Evolutionary conservation across 768 basidiomycete species (phyloP), one percentile per base, ranked within the genome.

Genomic region (Leccinum ochraceum): DNA sequence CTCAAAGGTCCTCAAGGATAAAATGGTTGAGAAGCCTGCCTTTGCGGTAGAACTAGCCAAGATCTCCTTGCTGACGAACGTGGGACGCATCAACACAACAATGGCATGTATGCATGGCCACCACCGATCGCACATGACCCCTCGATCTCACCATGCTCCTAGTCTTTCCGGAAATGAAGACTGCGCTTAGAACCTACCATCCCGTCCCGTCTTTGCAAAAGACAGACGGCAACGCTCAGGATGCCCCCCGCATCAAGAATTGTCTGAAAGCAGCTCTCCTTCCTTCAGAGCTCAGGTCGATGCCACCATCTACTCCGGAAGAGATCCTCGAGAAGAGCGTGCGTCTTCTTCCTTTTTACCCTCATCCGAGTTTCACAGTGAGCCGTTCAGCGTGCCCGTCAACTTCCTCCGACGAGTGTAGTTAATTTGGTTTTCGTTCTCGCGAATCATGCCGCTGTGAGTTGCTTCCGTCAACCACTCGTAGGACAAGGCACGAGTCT

Each of bases 161-260:
- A 93, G 91, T 95, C 78, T 94, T 93, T 72, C 92, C 92, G 59
- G 92, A 94, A 79, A 94, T 95, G 93, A 90, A 92, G 74, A 95
- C 94, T 6, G 89, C 91, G 20, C 78, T 95, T 58, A 80, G 93
- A 69, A 92, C 91, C 57, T 95, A 95, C 73, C 94, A 95, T 68
- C 92, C 94, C 30, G 86, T 94, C 4, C 94, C 94, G 10, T 89
- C 89, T 32, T 77, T 95, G 28, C 93, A 95, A 71, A 91, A 90
- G 77, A 91, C 92, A 16, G 88, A 89, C 65, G 90, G 89, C 17
- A 93, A 94, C 72, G 85, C 92, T 7, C 92, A 94, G 72, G 93
- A 95, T 72, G 93, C 93, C 44, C 93, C 94, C 22, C 85, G 94
- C 61, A 92, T 95, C 74, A 95, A 95, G 75, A 92, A 92, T 63